Conservation (phyloP, 352 stramenopile genomes). For the Pythium dissotocum region DNA sequence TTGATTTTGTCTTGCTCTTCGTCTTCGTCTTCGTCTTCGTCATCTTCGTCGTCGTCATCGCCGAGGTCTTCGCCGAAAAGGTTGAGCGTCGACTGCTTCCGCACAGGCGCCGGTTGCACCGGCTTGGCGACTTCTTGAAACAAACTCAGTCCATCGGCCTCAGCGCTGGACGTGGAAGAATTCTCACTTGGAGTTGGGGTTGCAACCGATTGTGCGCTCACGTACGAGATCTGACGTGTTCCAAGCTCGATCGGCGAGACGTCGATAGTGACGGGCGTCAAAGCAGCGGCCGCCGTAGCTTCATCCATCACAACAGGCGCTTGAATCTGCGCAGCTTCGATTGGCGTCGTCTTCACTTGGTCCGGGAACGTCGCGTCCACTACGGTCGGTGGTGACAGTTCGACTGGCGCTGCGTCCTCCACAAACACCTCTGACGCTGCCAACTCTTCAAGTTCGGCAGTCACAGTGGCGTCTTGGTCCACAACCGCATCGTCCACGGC, state of each 20-base stretch:
- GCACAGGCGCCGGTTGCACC: not conserved
- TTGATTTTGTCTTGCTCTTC: not conserved
- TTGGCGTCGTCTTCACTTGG: not conserved
- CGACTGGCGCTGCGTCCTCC: not conserved
- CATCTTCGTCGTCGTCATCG: constrained; percentile 20
- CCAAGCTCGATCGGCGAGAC: not conserved
- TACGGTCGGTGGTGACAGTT: not conserved
- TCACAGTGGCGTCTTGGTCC: not conserved
- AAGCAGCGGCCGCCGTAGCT: not conserved
- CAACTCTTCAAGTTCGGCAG: not conserved
- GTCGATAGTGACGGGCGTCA: not conserved
- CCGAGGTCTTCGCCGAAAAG: constrained; percentile 31
- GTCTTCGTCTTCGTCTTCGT: not conserved
- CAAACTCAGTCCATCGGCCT: not conserved
- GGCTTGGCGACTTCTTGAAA: constrained; percentile 1
- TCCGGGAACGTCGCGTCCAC: not conserved
- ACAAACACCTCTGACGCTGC: not conserved
- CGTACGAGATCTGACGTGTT: not conserved
- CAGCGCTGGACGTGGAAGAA: not conserved
- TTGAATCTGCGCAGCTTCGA: not conserved
- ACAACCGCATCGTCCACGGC: not conserved
- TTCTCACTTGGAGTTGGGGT: not conserved
- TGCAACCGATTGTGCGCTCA: not conserved
- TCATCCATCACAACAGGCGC: not conserved
- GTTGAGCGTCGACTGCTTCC: constrained; percentile 19